Base-by-base conservation (phyloP, 345 rosid genomes). In the Boechera stricta region DNA sequence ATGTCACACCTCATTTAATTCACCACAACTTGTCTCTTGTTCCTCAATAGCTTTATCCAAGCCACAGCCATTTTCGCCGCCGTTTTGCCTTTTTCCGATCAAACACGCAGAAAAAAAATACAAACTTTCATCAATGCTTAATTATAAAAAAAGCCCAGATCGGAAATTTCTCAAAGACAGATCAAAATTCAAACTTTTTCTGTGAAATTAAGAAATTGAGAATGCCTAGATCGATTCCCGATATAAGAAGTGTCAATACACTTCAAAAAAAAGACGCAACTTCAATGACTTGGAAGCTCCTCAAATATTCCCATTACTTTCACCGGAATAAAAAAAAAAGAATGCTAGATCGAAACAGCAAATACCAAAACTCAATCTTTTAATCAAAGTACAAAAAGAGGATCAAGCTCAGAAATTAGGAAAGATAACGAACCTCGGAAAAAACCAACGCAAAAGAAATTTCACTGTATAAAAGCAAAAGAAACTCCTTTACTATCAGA, bases 51-150 rank as follows among this genome's bases (percentile, higher is more conserved):
- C 87, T 94, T 94, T 35, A 94, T 94, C 83, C 98, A 84, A 66
- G 98, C 97, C 75, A 94, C 95, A 47, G 90, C 90, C 97, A 94
- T 92, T 74, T 92, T 94, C 69, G 97, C 97, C 69, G 97, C 97
- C 64, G 92, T 92, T 82, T 92, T 94, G 84, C 98, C 90, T 55
- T 21, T 64, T 0, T 41, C 56, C 53, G 13, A 76, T 48, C 41
- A 47, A 71, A 18, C 12, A 15, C 33, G 47, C 60, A 33, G 15
- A 21, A 24, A 47, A 24, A 47, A 5, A 68, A 38, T 9, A 31
- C 11, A 13, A 15, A 8, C 36, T 28, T 74, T 69, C 39, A 59
- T 78, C 55, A 72, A 56, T 51, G 15, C 15, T 58, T n/a, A 42
- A 42, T 18, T 44, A 13, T 38, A 51, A 36, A 28, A 57, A 52